phyloP scores from a whole-genome alignment of 192 early-diverging fungal genomes.

The Podila epicladia region DNA sequence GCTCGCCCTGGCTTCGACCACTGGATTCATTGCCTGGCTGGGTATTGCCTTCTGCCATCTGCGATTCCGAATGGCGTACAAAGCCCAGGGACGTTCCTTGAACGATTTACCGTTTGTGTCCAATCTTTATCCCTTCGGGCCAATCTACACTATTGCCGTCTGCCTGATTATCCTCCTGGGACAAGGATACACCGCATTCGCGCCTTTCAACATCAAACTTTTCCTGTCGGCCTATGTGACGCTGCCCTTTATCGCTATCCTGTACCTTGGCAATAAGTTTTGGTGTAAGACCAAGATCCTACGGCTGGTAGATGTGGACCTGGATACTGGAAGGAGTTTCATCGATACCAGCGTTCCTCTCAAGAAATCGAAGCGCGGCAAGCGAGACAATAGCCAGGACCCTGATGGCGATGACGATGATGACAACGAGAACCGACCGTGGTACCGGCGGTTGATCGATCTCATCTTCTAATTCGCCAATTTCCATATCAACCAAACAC shows the following conservation, averaged over 20 bases:
- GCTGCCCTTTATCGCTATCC: constrained; percentile 63
- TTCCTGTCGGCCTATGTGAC: constrained; percentile 73
- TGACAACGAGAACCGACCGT: background rate
- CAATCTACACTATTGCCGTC: constrained; percentile 69
- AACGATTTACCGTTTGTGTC: constrained; percentile 73
- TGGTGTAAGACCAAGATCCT: constrained; percentile 65
- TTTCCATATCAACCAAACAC: background rate
- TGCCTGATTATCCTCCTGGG: constrained; percentile 67
- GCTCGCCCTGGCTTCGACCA: constrained; percentile 71
- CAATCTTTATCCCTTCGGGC: constrained; percentile 71
- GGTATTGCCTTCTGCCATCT: constrained; percentile 81
- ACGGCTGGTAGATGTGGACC: constrained; percentile 67
- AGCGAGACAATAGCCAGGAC: background rate
- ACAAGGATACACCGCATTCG: constrained; percentile 64
- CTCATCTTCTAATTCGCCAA: background rate
- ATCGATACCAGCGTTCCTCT: constrained; percentile 10
- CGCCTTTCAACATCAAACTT: constrained; percentile 40
- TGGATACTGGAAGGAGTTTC: constrained; percentile 60
- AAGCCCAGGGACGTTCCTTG: constrained; percentile 70
- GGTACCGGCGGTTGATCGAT: background rate
- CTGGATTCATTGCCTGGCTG: constrained; percentile 83
- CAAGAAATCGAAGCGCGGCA: background rate
- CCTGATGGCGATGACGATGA: background rate
- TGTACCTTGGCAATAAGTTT: constrained; percentile 71
- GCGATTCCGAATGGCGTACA: constrained; percentile 82